Conservation (phyloP, 2,329 filamentous ascomycete genomes). For the Nothophoma quercina region DNA sequence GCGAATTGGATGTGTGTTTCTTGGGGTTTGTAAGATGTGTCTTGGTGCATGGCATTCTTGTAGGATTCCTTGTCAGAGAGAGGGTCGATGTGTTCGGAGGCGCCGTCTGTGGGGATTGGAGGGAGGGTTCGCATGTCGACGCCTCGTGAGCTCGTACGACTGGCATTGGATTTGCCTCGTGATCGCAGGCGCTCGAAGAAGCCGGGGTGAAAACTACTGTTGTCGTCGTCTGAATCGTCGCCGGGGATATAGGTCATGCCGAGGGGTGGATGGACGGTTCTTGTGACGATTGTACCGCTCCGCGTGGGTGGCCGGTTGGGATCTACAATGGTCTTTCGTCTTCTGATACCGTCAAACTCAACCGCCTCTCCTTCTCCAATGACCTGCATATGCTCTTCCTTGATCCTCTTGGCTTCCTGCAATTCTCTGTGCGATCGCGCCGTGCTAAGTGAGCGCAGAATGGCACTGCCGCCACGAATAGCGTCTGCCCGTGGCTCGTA, state of each 20-base stretch:
- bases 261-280: conserved; percentile 74
- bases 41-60: conserved; percentile 52
- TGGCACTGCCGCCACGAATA: conserved; percentile 87
- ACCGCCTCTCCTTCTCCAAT: conserved; percentile 81
- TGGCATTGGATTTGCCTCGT: conserved; percentile 44
- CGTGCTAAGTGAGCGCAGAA: conserved; percentile 81
- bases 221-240: conserved; percentile 59
- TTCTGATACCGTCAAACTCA: conserved; percentile 90
- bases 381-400: conserved; percentile 81
- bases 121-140: conserved; percentile 37
- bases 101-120: conserved; percentile 30
- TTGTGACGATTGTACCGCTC: conserved; percentile 52
- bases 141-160: conserved; percentile 22
- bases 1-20: conserved; percentile 54
- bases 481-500: conserved; percentile 95
- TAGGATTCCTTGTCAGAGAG: conserved; percentile 57
- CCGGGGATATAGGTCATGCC: conserved; percentile 87
- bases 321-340: conserved; percentile 68
- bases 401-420: conserved; percentile 78
- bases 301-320: conserved; percentile 47
- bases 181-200: conserved; percentile 53
- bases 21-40: conserved; percentile 56
- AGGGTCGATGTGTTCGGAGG: conserved; percentile 27
- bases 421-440: conserved; percentile 79
- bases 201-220: conserved; percentile 54